phyloP scores from a whole-genome alignment of 495 filamentous ascomycete genomes.

The Trichoderma asperelloides region DNA sequence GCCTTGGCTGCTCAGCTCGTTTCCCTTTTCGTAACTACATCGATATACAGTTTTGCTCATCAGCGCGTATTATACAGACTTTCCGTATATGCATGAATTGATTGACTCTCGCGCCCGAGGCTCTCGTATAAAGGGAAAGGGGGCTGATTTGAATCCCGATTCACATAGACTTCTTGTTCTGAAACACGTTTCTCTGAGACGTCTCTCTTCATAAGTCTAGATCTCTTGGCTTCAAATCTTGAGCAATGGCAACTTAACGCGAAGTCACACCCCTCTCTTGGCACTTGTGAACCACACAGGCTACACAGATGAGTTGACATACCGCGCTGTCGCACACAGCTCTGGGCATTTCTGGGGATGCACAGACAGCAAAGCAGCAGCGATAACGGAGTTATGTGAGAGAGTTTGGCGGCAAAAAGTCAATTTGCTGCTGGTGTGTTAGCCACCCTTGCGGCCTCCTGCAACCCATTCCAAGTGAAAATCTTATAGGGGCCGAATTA shows the following conservation, averaged over 20 bases:
- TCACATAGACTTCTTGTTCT: neutral
- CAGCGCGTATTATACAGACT: neutral
- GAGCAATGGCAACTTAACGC: slow-evolving; percentile 1
- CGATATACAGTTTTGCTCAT: neutral
- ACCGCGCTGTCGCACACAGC: neutral
- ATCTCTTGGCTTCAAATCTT: neutral
- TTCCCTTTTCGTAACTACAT: neutral
- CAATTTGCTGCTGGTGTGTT: neutral
- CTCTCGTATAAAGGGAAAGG: neutral
- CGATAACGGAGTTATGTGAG: neutral
- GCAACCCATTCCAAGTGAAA: neutral
- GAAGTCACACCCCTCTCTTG: neutral
- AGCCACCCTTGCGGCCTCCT: neutral
- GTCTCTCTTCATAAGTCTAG: neutral
- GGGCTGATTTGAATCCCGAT: neutral
- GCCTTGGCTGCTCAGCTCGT: neutral
- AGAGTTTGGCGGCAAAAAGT: neutral
- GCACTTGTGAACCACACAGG: neutral
- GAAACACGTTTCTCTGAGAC: neutral
- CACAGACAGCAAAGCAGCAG: neutral
- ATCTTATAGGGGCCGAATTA: no score
- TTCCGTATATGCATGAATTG: neutral
- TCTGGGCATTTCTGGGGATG: neutral
- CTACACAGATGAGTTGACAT: neutral
- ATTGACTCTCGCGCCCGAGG: neutral